Evolutionary conservation across 163 green algal genomes (phyloP).

Genomic region (Coccomyxa subellipsoidea): DNA sequence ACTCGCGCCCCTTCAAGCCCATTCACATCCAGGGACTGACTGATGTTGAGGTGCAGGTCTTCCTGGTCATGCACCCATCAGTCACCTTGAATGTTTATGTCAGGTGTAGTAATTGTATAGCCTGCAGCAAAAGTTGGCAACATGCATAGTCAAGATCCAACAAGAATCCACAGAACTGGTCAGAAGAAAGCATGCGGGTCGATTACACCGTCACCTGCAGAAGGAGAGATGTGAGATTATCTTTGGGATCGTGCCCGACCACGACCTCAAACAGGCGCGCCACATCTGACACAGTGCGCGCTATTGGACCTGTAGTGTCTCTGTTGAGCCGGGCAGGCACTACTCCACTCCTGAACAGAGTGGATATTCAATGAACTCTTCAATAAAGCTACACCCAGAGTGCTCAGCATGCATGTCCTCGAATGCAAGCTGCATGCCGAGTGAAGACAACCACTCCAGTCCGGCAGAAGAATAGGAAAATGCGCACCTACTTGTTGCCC

Average conservation of each 20-base stretch:
- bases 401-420: no score
- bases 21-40: slow-evolving; percentile 21
- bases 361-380: no score
- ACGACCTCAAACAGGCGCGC: slow-evolving; percentile 27
- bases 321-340: slow-evolving; percentile 20
- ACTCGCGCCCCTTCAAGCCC: slow-evolving; percentile 30
- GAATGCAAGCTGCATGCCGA: no score
- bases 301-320: slow-evolving; percentile 33
- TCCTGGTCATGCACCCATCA: background rate
- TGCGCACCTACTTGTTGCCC: slow-evolving; percentile 21
- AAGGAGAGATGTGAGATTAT: slow-evolving; percentile 13
- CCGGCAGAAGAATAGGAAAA: no score
- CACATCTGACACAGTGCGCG: slow-evolving; percentile 36
- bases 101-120: no score
- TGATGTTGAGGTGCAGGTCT: slow-evolving; percentile 26
- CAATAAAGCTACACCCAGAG: no score
- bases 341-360: slow-evolving; percentile 18
- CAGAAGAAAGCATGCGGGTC: no score
- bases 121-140: no score
- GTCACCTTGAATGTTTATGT: no score
- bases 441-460: no score
- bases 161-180: no score
- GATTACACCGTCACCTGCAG: background rate
- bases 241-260: slow-evolving; percentile 25
- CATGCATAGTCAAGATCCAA: no score